phyloP scores from a whole-genome alignment of 2,329 filamentous ascomycete genomes.

The Botrytis fragariae region DNA sequence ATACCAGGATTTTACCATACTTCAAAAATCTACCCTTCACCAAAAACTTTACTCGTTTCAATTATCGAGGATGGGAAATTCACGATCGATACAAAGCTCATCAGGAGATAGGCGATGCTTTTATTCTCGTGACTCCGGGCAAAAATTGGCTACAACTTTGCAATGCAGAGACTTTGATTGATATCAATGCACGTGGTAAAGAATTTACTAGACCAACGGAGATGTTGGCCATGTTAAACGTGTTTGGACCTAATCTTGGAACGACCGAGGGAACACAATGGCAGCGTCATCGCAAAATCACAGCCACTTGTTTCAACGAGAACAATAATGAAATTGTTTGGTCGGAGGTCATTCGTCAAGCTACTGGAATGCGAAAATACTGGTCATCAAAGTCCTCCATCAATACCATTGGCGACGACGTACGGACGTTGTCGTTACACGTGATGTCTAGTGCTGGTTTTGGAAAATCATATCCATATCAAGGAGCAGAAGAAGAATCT shows the following conservation, averaged over 20 bases:
- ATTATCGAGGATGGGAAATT: constrained; percentile 18
- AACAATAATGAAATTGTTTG: constrained; percentile 8
- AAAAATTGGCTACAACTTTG: constrained; percentile 19
- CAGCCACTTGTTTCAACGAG: constrained; percentile 13
- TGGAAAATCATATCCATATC: constrained; percentile 14
- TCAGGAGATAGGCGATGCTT: constrained; percentile 16
- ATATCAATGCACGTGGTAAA: not conserved
- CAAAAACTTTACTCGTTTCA: constrained; percentile 20
- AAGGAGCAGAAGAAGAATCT: constrained; percentile 3
- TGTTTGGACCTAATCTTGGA: constrained; percentile 12
- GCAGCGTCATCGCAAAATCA: constrained; percentile 18
- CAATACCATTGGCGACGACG: constrained; percentile 13
- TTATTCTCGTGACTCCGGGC: constrained; percentile 14
- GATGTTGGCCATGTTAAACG: constrained; percentile 15
- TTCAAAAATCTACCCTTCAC: constrained; percentile 11
- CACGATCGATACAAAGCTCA: constrained; percentile 14
- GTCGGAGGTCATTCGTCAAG: constrained; percentile 13
- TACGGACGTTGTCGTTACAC: constrained; percentile 9
- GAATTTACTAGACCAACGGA: constrained; percentile 13
- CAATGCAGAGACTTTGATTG: constrained; percentile 2
- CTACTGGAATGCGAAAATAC: constrained; percentile 10
- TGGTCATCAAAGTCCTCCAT: constrained; percentile 6
- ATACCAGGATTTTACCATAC: constrained; percentile 9
- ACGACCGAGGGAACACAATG: constrained; percentile 17
- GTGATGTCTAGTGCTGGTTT: constrained; percentile 17